Percentiles rank a stretch among this genome's conserved stretches.
Conservation (phyloP, 768 basidiomycete species). For the Pleurotus pulmonarius region DNA sequence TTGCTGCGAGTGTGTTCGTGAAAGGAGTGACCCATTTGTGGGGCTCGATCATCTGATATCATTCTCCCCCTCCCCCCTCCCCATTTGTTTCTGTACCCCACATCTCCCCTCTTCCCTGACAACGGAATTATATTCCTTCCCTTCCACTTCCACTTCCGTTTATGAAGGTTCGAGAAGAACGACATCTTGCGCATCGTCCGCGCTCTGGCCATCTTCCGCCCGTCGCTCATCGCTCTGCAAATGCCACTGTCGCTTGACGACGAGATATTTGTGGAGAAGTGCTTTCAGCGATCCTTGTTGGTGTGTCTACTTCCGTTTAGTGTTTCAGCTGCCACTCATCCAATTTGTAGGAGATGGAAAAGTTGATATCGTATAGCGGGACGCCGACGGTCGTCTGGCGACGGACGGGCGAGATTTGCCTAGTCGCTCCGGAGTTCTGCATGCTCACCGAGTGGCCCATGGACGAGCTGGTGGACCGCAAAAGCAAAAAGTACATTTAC, state of each 20-base stretch:
- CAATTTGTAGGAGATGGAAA: conserved; percentile 79
- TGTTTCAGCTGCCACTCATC: conserved; percentile 10
- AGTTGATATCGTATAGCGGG: conserved; percentile 94
- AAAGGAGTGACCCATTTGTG: conserved; percentile 37
- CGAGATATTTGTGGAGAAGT: conserved; percentile 94
- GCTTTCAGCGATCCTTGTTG: conserved; percentile 89
- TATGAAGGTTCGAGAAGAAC: conserved; percentile 87
- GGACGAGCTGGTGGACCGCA: conserved; percentile 67
- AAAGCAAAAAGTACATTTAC: conserved; percentile 62
- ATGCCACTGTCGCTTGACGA: conserved; percentile 97
- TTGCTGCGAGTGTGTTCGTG: conserved; percentile 25
- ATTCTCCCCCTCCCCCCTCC: conserved; percentile 19
- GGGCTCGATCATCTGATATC: conserved; percentile 37
- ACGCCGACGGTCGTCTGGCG: conserved; percentile 98
- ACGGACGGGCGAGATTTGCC: conserved; percentile 95
- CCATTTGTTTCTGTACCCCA: conserved; percentile 15
- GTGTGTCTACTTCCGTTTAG: conserved; percentile 38
- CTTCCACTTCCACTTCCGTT: conserved; percentile 1
- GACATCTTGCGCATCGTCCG: conserved; percentile 93
- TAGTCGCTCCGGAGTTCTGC: conserved; percentile 95
- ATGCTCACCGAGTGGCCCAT: conserved; percentile 89
- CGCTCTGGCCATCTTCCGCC: conserved; percentile 90
- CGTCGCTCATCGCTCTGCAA: conserved; percentile 95
- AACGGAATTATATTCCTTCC: conserved; percentile 6
- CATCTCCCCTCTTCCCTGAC: conserved; percentile 13